A percentile compares a stretch with the other conserved stretches of the same genome.
Conservation (phyloP, 257 asterid species). For the Nicotiana undulata region DNA sequence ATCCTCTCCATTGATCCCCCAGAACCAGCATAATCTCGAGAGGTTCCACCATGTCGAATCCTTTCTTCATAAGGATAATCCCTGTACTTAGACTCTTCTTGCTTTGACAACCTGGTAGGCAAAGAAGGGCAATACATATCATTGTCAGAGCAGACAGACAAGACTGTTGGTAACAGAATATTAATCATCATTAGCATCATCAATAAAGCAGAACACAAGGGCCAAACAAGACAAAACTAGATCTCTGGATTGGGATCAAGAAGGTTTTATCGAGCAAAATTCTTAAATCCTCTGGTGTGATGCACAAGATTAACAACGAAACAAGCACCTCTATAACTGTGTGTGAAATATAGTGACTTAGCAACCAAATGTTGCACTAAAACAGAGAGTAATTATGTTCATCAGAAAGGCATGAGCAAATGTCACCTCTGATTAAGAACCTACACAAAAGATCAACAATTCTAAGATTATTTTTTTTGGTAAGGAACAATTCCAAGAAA, state of each 20-base stretch:
- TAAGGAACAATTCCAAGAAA: background rate
- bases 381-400: background rate
- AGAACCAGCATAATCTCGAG: conserved; percentile 51
- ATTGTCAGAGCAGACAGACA: background rate
- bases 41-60: conserved; percentile 36
- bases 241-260: background rate
- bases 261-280: background rate
- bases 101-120: conserved; percentile 57
- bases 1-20: conserved; percentile 48
- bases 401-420: background rate
- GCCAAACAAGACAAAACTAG: background rate
- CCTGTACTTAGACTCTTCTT: conserved; percentile 74
- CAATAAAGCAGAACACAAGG: background rate
- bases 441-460: background rate
- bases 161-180: background rate
- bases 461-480: background rate
- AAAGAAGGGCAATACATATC: conserved; percentile 4
- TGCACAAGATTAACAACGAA: background rate
- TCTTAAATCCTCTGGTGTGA: background rate
- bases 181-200: background rate
- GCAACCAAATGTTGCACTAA: background rate
- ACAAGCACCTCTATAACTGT: background rate
- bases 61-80: conserved; percentile 76
- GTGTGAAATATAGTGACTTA: background rate
- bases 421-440: background rate